A percentile compares a stretch with the other conserved stretches of the same genome.
phyloP scores from a whole-genome alignment of 129 eudicot genomes.

The Flaveria robusta region DNA sequence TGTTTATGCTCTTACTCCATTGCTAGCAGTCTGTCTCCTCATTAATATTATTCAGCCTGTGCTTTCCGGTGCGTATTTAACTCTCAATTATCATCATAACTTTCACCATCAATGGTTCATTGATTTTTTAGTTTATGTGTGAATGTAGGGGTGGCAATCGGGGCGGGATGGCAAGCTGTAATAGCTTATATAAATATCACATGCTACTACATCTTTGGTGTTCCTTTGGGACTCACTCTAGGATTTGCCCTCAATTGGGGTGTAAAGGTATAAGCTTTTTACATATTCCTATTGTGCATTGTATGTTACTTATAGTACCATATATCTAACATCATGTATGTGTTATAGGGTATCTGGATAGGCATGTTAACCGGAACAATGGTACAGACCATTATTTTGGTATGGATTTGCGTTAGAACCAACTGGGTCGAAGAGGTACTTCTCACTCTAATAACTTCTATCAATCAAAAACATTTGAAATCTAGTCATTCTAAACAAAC shows the following conservation, averaged over 20 bases:
- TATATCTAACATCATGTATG: neutral
- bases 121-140: neutral
- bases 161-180: conserved; percentile 72
- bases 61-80: conserved; percentile 37
- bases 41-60: conserved; percentile 48
- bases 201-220: conserved; percentile 60
- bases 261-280: conserved; percentile 31
- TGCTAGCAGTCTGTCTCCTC: conserved; percentile 40
- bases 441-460: neutral
- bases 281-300: too few relatives aligned
- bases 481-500: neutral
- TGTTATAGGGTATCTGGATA: conserved; percentile 55
- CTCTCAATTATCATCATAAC: neutral
- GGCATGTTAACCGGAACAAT: conserved; percentile 58
- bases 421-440: conserved; percentile 68
- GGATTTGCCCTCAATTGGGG: conserved; percentile 50
- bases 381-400: conserved; percentile 44
- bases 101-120: neutral
- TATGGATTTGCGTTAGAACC: conserved; percentile 49
- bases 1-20: conserved; percentile 48
- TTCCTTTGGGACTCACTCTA: conserved; percentile 54
- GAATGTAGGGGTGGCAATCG: conserved; percentile 60
- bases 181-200: conserved; percentile 64
- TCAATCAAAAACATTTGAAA: neutral
- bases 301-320: neutral